These are phyloP conservation scores for Phycomyces nitens DNA, from an alignment of 192 early-diverging fungal species.

Conservation along the genomic window DNA sequence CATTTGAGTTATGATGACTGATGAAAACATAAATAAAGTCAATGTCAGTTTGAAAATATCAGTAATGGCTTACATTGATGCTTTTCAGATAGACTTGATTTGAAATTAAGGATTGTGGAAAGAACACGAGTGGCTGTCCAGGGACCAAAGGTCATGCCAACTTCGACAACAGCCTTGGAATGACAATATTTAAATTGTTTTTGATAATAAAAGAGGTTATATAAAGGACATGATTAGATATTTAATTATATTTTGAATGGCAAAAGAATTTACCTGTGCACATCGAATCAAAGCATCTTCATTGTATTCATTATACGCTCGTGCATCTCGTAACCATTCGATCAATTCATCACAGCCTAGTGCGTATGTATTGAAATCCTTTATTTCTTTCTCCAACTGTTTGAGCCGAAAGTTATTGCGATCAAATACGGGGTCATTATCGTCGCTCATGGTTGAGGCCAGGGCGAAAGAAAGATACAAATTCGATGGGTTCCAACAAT, in stretches of 20 bases:
- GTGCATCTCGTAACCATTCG: neutral
- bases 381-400: conserved; percentile 15
- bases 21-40: too few species aligned
- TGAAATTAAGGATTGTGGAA: neutral
- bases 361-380: conserved; percentile 3
- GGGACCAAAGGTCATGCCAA: neutral
- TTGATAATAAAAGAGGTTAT: neutral
- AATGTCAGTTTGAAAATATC: neutral
- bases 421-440: neutral
- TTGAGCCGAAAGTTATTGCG: neutral
- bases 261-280: neutral
- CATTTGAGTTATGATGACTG: too few species aligned
- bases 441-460: too few species aligned
- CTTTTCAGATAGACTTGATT: neutral
- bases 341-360: conserved; percentile 14
- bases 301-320: neutral
- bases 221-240: neutral
- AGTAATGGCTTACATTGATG: neutral
- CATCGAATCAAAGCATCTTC: conserved; percentile 5
- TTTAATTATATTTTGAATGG: too few species aligned
- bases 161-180: neutral
- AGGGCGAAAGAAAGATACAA: too few species aligned
- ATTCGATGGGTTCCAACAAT: too few species aligned
- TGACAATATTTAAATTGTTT: too few species aligned
- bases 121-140: neutral